These are phyloP conservation scores for Penicillium bialowiezense DNA, from an alignment of 495 filamentous ascomycete species.

Conservation along the genomic window DNA sequence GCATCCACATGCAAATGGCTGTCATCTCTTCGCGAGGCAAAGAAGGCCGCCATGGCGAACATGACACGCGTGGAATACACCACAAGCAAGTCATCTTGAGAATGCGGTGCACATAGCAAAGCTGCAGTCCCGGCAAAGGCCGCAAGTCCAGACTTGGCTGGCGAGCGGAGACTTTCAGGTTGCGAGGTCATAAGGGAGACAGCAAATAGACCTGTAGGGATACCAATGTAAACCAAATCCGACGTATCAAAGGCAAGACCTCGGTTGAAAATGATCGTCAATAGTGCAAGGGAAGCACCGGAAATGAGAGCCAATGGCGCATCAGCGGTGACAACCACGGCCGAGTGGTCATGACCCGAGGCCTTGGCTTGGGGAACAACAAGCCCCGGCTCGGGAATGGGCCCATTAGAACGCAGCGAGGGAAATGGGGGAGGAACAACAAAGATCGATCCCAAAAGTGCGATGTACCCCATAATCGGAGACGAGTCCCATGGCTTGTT, in stretches of 20 bases:
- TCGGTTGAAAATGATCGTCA: constrained; percentile 20
- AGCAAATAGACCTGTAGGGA: constrained; percentile 30
- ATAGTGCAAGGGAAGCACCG: constrained; percentile 23
- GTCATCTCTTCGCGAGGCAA: constrained; percentile 40
- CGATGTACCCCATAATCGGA: constrained; percentile 43
- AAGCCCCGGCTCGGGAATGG: constrained; percentile 26
- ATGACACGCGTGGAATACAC: constrained; percentile 31
- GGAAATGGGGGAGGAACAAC: constrained; percentile 42
- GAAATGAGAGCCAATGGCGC: constrained; percentile 29
- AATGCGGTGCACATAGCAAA: constrained; percentile 35
- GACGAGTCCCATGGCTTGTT: constrained; percentile 32
- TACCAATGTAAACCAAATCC: constrained; percentile 26
- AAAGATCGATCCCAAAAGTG: constrained; percentile 43
- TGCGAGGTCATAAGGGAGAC: constrained; percentile 25
- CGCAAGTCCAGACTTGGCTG: constrained; percentile 36
- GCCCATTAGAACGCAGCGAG: constrained; percentile 17
- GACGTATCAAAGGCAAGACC: constrained; percentile 17
- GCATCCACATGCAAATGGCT: constrained; percentile 22
- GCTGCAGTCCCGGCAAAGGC: constrained; percentile 27
- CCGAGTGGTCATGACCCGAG: constrained; percentile 4
- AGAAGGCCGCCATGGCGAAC: constrained; percentile 30
- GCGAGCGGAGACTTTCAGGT: constrained; percentile 25
- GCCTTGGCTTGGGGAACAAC: constrained; percentile 20
- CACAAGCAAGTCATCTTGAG: constrained; percentile 26
- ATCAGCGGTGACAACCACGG: constrained; percentile 21